Percentiles rank a stretch among this genome's conserved stretches.
phyloP scores from a whole-genome alignment of 176 grass and related monocot genomes.

The Stipa capillata region DNA sequence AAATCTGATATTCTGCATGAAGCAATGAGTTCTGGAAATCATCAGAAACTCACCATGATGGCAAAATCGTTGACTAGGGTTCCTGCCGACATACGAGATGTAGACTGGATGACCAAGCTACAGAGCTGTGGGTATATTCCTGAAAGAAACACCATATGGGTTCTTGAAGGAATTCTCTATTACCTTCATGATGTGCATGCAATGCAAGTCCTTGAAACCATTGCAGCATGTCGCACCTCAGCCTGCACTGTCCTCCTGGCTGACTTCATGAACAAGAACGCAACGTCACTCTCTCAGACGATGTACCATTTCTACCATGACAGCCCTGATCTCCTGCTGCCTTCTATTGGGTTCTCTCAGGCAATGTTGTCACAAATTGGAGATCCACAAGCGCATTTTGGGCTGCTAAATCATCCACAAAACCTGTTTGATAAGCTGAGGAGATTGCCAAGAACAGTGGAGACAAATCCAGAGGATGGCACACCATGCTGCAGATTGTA shows the following conservation, averaged over 20 bases:
- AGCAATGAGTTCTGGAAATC: conserved; percentile 37
- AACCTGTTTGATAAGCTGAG: conserved; percentile 90
- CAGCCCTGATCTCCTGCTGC: conserved; percentile 72
- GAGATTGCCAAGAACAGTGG: conserved; percentile 69
- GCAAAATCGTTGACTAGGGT: conserved; percentile 59
- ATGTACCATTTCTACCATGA: conserved; percentile 94
- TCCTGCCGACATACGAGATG: conserved; percentile 56
- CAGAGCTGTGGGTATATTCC: conserved; percentile 60
- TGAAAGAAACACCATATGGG: conserved; percentile 74
- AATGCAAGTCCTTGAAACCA: conserved; percentile 72
- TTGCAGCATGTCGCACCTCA: conserved; percentile 33
- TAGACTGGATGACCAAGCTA: conserved; percentile 70
- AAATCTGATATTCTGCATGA: conserved; percentile 72
- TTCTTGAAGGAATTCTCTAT: conserved; percentile 93
- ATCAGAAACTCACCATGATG: conserved; percentile 37
- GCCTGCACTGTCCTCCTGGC: conserved; percentile 48
- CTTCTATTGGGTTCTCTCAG: conserved; percentile 59
- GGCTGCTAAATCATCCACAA: conserved; percentile 74
- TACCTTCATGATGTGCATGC: conserved; percentile 67
- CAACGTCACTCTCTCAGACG: conserved; percentile 39
- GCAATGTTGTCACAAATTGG: conserved; percentile 83
- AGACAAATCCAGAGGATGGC: conserved; percentile 64
- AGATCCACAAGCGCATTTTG: conserved; percentile 80
- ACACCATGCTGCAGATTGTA: conserved; percentile 84
- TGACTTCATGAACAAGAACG: conserved; percentile 94